phyloP scores from a whole-genome alignment of 129 eudicot genomes.

The Gnaphalium uliginosum region DNA sequence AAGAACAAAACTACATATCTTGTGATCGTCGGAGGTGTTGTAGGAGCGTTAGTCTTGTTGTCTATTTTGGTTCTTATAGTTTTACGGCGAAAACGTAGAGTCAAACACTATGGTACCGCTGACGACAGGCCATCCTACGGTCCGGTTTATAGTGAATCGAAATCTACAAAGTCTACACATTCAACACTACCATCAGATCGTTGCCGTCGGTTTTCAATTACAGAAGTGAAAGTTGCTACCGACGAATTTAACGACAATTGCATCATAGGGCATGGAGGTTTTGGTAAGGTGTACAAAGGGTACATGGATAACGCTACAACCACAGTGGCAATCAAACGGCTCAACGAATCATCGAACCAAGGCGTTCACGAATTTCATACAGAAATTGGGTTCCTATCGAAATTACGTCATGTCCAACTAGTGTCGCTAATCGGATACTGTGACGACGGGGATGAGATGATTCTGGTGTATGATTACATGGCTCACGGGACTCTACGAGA shows the following conservation, averaged over 20 bases:
- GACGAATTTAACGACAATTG: constrained; percentile 27
- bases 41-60: constrained; percentile 27
- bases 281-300: constrained; percentile 58
- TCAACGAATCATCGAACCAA: constrained; percentile 43
- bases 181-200: constrained; percentile 43
- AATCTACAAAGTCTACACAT: constrained; percentile 24
- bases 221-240: constrained; percentile 43
- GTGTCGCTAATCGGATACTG: constrained; percentile 57
- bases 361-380: constrained; percentile 42
- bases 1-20: background rate
- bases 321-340: constrained; percentile 47
- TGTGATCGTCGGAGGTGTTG: constrained; percentile 35
- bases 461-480: constrained; percentile 53
- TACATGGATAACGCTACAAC: constrained; percentile 28
- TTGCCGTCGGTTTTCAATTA: constrained; percentile 44
- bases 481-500: constrained; percentile 44
- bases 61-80: constrained; percentile 30
- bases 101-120: constrained; percentile 17
- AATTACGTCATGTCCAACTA: constrained; percentile 48
- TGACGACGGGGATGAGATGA: constrained; percentile 45
- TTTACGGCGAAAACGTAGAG: constrained; percentile 20
- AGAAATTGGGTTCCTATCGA: constrained; percentile 43
- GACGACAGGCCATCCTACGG: constrained; percentile 27
- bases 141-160: constrained; percentile 27
- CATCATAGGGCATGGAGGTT: constrained; percentile 44